A percentile compares a stretch with the other conserved stretches of the same genome.
These are phyloP conservation scores for Colletotrichum lentis DNA, from an alignment of 2,329 filamentous ascomycete genomes.

Conservation along the genomic window DNA sequence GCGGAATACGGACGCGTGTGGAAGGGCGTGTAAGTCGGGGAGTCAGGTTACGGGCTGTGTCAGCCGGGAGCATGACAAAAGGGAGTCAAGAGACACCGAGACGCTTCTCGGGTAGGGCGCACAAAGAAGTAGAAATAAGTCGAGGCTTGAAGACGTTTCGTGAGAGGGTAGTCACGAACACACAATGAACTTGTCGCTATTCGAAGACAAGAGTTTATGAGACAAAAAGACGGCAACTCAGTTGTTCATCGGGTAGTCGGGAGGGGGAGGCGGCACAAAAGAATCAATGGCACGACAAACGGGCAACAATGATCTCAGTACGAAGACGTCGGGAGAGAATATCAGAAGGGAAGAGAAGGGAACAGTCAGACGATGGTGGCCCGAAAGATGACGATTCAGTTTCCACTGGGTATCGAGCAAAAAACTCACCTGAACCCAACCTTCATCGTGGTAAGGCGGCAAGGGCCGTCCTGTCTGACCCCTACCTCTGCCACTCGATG, in stretches of 20 bases:
- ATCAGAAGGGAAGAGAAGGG: constrained; percentile 5
- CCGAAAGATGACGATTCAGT: constrained; percentile 38
- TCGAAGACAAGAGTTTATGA: constrained; percentile 1
- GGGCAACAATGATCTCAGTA: constrained; percentile 29
- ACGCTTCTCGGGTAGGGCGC: not conserved
- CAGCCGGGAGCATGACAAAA: constrained; percentile 1
- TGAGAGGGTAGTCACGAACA: not conserved
- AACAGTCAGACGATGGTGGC: constrained; percentile 27
- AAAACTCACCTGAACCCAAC: constrained; percentile 27
- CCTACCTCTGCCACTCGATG: constrained; percentile 26
- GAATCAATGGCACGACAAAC: constrained; percentile 11
- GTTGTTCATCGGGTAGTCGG: constrained; percentile 7
- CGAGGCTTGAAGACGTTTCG: constrained; percentile 30
- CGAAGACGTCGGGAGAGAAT: not conserved
- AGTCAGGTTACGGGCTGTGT: constrained; percentile 20
- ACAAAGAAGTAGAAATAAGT: constrained; percentile 36
- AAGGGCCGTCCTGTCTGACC: constrained; percentile 16
- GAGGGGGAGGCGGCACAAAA: constrained; percentile 33
- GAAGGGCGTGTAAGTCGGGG: constrained; percentile 25
- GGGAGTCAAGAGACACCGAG: not conserved
- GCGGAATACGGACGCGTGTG: constrained; percentile 16
- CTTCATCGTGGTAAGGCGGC: constrained; percentile 31
- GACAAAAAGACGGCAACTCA: constrained; percentile 16
- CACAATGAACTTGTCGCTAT: constrained; percentile 34
- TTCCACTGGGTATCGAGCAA: constrained; percentile 25